Base-by-base conservation (phyloP, 176 grass and related monocot species). In the Pontederia paniculata region DNA sequence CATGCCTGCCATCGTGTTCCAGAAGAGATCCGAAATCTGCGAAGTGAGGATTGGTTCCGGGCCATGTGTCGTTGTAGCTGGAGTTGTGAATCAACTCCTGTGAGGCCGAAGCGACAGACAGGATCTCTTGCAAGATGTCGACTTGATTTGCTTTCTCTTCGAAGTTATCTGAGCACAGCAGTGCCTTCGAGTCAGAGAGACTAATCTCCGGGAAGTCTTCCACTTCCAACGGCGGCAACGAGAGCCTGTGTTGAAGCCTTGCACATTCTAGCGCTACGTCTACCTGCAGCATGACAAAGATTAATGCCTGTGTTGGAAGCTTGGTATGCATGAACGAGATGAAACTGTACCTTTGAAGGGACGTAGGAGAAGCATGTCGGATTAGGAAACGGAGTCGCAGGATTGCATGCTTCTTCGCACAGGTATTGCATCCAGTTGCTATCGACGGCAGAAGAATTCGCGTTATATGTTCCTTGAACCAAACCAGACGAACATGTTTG, bases 241-340 rank as follows among this genome's bases (percentile, higher is more conserved):
- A 60, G 48, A 98, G 69, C 73, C 87, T 88, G 49, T 88, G 87
- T 56, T 93, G 94, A 66, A 98, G 54, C 75, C 87, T 84, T 65
- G 83, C 80, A 68, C 87, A 84, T 49, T 88, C 77, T 53, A 88
- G 63, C 50, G 77, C 94, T 42, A 98, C 80, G 55, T 98, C 83
- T 42, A 90, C 86, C 86, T 89, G 70, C 76, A 56, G 19, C 16
- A 52, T 20, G 19, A 7, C 50, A 52, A n/a, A n/a, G n/a, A n/a
- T n/a, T n/a, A n/a, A n/a, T n/a, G n/a, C n/a, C n/a, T n/a, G n/a
- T n/a, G n/a, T n/a, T n/a, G n/a, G n/a, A n/a, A n/a, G n/a, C n/a
- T n/a, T n/a, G n/a, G n/a, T n/a, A n/a, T n/a, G n/a, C n/a, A 19
- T 18, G 8, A 18, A 52, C 9, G 17, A 20, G 14, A 16, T 19